Conservation (phyloP, 2,329 filamentous ascomycete species). For the Chrysoporthe cubensis region DNA sequence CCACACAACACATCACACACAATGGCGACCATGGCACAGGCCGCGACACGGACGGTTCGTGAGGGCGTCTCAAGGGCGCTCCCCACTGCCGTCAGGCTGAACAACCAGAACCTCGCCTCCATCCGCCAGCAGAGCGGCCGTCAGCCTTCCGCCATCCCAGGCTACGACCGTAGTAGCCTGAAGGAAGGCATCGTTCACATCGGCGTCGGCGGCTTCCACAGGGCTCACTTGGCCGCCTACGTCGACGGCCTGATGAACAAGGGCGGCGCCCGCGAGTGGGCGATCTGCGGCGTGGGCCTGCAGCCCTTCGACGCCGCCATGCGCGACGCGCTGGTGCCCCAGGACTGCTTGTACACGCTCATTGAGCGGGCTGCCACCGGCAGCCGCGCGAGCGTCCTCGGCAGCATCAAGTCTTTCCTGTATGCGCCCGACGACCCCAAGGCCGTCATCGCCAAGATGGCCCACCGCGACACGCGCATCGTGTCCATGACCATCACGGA, state of each 20-base stretch:
- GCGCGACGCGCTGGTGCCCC: constrained; percentile 52
- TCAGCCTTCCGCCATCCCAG: constrained; percentile 34
- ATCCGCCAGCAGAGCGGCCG: background rate
- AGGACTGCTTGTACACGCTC: constrained; percentile 58
- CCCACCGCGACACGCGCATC: constrained; percentile 56
- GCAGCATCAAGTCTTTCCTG: constrained; percentile 57
- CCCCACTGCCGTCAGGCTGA: constrained; percentile 8
- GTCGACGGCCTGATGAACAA: constrained; percentile 53
- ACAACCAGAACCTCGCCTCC: constrained; percentile 5
- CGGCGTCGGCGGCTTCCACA: constrained; percentile 59
- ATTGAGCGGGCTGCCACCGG: constrained; percentile 58
- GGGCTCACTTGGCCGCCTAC: constrained; percentile 58
- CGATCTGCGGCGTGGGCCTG: constrained; percentile 57
- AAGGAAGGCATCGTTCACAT: constrained; percentile 60
- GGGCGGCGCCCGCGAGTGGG: constrained; percentile 49
- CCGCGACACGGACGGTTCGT: background rate
- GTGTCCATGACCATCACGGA: constrained; percentile 61
- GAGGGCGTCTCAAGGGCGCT: background rate
- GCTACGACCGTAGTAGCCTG: constrained; percentile 48
- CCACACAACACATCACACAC: background rate
- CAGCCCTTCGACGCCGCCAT: constrained; percentile 54
- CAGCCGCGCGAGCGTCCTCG: constrained; percentile 51
- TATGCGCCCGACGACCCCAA: constrained; percentile 56
- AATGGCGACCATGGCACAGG: constrained; percentile 6
- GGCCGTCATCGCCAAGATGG: constrained; percentile 59